A percentile compares a stretch with the other conserved stretches of the same genome.
These are phyloP conservation scores for Allium fistulosum DNA, from an alignment of 106 monocot species.

Conservation along the genomic window DNA sequence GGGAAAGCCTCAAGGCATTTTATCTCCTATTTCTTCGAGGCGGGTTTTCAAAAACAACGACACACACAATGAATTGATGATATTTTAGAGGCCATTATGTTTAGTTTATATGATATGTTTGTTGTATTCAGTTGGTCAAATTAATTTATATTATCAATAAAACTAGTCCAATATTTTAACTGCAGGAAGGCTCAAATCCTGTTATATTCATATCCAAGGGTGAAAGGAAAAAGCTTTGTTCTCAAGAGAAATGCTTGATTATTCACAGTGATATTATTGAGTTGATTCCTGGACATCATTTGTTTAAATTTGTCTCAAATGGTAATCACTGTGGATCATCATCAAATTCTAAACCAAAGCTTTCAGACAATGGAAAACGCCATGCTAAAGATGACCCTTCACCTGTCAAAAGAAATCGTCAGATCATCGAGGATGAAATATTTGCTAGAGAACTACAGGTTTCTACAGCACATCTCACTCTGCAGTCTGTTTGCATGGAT, in stretches of 20 bases:
- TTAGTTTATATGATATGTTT: too few relatives aligned
- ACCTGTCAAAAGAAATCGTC: slow-evolving; percentile 23
- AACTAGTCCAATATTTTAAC: not conserved
- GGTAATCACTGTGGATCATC: slow-evolving; percentile 16
- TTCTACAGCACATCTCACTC: not conserved
- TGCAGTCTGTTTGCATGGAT: too few relatives aligned
- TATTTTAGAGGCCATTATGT: too few relatives aligned
- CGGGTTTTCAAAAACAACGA: too few relatives aligned
- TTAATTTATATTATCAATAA: too few relatives aligned
- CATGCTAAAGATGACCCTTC: slow-evolving; percentile 14
- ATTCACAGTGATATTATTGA: slow-evolving; percentile 75
- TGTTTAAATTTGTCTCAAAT: slow-evolving; percentile 48
- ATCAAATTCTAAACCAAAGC: slow-evolving; percentile 12
- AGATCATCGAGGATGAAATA: slow-evolving; percentile 34
- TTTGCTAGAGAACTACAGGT: slow-evolving; percentile 47
- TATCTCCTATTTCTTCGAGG: too few relatives aligned
- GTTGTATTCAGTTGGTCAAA: too few relatives aligned
- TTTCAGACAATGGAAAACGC: slow-evolving; percentile 21
- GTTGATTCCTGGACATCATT: slow-evolving; percentile 74
- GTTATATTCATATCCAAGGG: slow-evolving; percentile 36
- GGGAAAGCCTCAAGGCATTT: too few relatives aligned
- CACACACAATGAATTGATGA: too few relatives aligned
- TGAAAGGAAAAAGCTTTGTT: slow-evolving; percentile 46
- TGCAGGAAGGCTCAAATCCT: slow-evolving; percentile 90
- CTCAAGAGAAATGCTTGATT: slow-evolving; percentile 41